Conservation (phyloP, 2,329 filamentous ascomycete genomes). For the Fusarium nanum region DNA sequence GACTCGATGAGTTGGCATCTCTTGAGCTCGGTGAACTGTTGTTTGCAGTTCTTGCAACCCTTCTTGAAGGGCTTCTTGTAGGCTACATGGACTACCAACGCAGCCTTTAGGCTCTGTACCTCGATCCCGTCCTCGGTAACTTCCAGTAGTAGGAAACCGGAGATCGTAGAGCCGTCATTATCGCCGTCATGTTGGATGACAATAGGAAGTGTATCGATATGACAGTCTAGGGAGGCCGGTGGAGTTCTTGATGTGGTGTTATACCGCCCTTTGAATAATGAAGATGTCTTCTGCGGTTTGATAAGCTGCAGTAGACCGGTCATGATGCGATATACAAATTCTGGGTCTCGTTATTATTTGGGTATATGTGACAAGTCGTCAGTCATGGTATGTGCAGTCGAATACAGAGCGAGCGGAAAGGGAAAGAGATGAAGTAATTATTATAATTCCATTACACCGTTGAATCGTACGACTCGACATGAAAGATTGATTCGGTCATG, state of each 20-base stretch:
- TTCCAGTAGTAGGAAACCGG: slow-evolving; percentile 3
- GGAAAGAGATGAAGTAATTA: too few relatives aligned
- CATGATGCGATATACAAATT: slow-evolving; percentile 2
- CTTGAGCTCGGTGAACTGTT: slow-evolving; percentile 28
- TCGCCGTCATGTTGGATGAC: slow-evolving; percentile 10
- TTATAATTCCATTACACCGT: not conserved
- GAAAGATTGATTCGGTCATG: not conserved
- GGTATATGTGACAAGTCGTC: not conserved
- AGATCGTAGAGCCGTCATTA: slow-evolving; percentile 5
- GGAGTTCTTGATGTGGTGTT: not conserved
- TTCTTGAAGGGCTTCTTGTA: slow-evolving; percentile 34
- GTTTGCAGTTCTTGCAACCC: slow-evolving; percentile 32
- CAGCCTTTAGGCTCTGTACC: slow-evolving; percentile 18
- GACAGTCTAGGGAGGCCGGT: slow-evolving; percentile 13
- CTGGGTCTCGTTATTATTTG: not conserved
- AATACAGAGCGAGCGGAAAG: not conserved
- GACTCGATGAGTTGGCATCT: slow-evolving; percentile 25
- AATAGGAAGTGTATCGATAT: slow-evolving; percentile 9
- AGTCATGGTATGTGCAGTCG: too few relatives aligned
- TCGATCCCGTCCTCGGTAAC: slow-evolving; percentile 2
- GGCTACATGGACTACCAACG: not conserved
- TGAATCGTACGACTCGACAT: slow-evolving; percentile 1
- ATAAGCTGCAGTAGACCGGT: slow-evolving; percentile 10
- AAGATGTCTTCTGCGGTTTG: slow-evolving; percentile 4
- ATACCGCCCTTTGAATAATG: not conserved